Evolutionary conservation across 441 rosid genomes (phyloP).

Genomic region (Populus hybrid): DNA sequence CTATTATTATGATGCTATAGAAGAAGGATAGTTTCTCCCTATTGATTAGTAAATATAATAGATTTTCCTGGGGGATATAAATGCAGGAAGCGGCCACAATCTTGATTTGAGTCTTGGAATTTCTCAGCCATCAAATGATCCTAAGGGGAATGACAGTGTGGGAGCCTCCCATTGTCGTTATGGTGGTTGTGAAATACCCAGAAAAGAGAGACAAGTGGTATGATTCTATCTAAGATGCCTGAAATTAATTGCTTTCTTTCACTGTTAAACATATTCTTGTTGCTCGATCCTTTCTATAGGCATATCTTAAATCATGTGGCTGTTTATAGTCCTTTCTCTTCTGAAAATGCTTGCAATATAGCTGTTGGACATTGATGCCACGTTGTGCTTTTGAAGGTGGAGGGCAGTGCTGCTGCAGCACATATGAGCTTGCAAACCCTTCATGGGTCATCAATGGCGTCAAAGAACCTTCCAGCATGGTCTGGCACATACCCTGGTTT

Average conservation of each 20-base stretch:
- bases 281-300: neutral
- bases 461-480: constrained; percentile 42
- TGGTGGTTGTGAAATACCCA: constrained; percentile 14
- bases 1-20: neutral
- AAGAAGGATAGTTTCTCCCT: neutral
- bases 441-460: constrained; percentile 6
- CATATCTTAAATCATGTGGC: neutral
- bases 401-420: constrained; percentile 16
- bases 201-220: constrained; percentile 30
- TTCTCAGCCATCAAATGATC: constrained; percentile 43
- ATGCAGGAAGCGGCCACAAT: constrained; percentile 46
- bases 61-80: neutral
- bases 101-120: constrained; percentile 80
- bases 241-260: neutral
- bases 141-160: constrained; percentile 29
- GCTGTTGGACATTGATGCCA: neutral
- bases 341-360: neutral
- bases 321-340: constrained; percentile 3
- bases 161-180: neutral
- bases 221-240: constrained; percentile 9
- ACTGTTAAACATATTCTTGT: neutral
- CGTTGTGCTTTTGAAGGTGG: constrained; percentile 25
- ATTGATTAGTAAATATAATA: constrained; percentile 4
- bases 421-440: constrained; percentile 2
- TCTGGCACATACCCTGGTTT: constrained; percentile 34